Evolutionary conservation across 1,284 basidiomycete genomes (phyloP).

Genomic region (Ceratobasidium sp.): DNA sequence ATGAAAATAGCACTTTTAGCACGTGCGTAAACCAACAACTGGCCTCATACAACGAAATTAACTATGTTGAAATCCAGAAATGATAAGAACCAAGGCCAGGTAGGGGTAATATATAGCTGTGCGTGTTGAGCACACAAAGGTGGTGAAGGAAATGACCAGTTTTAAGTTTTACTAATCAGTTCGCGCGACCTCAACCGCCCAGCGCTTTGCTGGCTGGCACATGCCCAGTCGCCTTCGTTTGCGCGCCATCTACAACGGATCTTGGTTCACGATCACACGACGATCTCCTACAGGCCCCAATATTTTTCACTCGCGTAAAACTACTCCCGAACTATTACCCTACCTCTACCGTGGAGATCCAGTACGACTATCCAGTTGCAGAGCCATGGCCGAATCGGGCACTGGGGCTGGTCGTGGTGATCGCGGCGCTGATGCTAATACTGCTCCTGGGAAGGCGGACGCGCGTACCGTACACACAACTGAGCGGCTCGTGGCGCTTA

Average conservation of each 20-base stretch:
- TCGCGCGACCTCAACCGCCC: not conserved
- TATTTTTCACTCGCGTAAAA: not conserved
- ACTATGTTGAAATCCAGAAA: no score
- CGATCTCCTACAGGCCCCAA: not conserved
- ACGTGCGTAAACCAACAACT: no score
- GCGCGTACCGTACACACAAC: slow-evolving; percentile 61
- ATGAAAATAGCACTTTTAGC: no score
- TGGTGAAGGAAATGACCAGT: not conserved
- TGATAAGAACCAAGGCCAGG: no score
- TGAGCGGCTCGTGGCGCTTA: slow-evolving; percentile 66
- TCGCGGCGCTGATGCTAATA: slow-evolving; percentile 23
- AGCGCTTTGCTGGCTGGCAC: not conserved
- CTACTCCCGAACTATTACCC: not conserved
- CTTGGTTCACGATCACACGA: slow-evolving; percentile 9
- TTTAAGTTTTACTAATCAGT: not conserved
- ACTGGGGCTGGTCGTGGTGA: slow-evolving; percentile 25
- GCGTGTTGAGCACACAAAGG: no score
- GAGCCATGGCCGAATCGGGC: slow-evolving; percentile 26
- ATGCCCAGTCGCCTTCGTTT: slow-evolving; percentile 20
- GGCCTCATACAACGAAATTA: no score
- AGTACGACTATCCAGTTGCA: not conserved
- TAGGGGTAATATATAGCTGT: no score
- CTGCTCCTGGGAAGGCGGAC: slow-evolving; percentile 29
- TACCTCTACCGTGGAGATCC: slow-evolving; percentile 1
- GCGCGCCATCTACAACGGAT: slow-evolving; percentile 17